These are phyloP conservation scores for Coccomyxa sp. DNA, from an alignment of 139 green algal species.

Conservation along the genomic window DNA sequence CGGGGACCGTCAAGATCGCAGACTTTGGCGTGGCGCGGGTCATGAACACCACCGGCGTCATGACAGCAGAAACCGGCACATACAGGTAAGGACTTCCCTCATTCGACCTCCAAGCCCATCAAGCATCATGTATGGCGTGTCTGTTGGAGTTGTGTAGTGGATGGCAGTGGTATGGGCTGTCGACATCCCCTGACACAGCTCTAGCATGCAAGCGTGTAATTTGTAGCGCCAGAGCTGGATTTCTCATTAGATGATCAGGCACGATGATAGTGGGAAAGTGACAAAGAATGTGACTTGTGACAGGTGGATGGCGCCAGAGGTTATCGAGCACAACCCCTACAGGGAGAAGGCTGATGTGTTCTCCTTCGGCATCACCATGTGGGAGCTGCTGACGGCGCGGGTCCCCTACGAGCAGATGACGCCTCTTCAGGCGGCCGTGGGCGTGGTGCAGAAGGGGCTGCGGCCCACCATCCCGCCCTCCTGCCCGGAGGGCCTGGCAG, in stretches of 20 bases:
- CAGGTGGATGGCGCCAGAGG: slow-evolving; percentile 98
- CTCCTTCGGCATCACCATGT: slow-evolving; percentile 86
- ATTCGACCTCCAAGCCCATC: too few species aligned
- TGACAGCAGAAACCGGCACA: slow-evolving; percentile 99
- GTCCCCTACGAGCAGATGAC: slow-evolving; percentile 93
- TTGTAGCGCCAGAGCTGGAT: too few species aligned
- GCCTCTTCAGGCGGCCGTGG: slow-evolving; percentile 82
- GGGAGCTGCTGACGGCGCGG: slow-evolving; percentile 89
- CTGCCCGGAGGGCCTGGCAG: slow-evolving; percentile 59
- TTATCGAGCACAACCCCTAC: slow-evolving; percentile 98
- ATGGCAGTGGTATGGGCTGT: too few species aligned
- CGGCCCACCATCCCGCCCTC: slow-evolving; percentile 70
- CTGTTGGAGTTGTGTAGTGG: too few species aligned
- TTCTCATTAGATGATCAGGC: too few species aligned
- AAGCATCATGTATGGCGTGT: too few species aligned
- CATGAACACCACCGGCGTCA: slow-evolving; percentile 77
- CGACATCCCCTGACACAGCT: too few species aligned
- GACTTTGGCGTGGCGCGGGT: slow-evolving; percentile 97
- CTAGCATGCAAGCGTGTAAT: too few species aligned
- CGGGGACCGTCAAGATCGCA: slow-evolving; percentile 87
- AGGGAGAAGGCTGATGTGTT: slow-evolving; percentile 81
- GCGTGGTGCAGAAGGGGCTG: slow-evolving; percentile 96
- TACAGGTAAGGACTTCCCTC: slow-evolving; percentile 61
- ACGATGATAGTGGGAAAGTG: too few species aligned
- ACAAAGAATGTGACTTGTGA: too few species aligned